These are phyloP conservation scores for Neoboletus subvelutipes DNA, from an alignment of 768 basidiomycete species.

Conservation along the genomic window DNA sequence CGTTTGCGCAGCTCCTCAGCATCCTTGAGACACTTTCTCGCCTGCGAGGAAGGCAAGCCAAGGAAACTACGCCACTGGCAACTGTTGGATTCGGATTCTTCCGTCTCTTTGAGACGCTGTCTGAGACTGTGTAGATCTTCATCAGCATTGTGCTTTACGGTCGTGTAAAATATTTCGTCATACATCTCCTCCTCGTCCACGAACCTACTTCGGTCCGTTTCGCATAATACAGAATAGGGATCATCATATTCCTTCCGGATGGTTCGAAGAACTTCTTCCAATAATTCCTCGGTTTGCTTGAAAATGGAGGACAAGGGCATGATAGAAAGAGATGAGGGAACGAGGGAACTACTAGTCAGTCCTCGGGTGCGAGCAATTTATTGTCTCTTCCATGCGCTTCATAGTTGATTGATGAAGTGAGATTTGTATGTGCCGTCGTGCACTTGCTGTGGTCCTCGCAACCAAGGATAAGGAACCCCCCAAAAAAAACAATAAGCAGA, in stretches of 20 bases:
- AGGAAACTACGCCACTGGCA: not conserved
- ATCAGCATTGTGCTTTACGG: not conserved
- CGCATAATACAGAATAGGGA: not conserved
- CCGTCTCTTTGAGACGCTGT: not conserved
- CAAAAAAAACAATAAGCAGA: too few species aligned
- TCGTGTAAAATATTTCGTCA: not conserved
- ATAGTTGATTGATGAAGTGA: not conserved
- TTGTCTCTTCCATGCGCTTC: not conserved
- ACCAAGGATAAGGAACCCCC: too few species aligned
- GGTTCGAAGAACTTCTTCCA: not conserved
- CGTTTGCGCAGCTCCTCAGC: slow-evolving; percentile 5
- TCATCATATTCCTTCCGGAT: not conserved
- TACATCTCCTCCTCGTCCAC: slow-evolving; percentile 10
- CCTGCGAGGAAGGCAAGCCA: slow-evolving; percentile 7
- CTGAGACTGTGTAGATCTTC: slow-evolving; percentile 5
- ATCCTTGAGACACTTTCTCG: not conserved
- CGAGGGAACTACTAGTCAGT: too few species aligned
- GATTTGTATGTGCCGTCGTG: not conserved
- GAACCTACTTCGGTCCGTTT: not conserved
- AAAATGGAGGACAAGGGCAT: slow-evolving; percentile 9
- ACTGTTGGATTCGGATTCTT: not conserved
- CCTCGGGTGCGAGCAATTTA: slow-evolving; percentile 9
- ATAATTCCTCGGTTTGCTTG: not conserved
- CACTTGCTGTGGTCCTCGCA: slow-evolving; percentile 6
- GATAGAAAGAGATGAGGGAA: not conserved